Evolutionary conservation across 805 yeast genomes (phyloP).

Genomic region (Zygosaccharomyces gambellarensis): DNA sequence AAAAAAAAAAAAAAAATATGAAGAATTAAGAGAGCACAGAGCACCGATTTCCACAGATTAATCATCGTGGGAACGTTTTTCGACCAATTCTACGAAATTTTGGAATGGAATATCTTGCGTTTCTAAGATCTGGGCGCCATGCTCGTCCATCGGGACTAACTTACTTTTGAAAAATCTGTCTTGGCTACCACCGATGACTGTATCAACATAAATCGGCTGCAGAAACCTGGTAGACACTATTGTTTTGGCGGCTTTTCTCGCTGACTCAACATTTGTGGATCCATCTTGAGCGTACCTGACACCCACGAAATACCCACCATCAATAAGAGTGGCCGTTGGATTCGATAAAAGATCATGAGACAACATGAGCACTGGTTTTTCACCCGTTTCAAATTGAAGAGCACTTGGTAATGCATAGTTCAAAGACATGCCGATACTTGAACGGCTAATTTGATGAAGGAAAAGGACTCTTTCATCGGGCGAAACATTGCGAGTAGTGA

Average conservation of each 20-base stretch:
- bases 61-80: not conserved
- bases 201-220: constrained; percentile 11
- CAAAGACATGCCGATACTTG: constrained; percentile 2
- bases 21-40: not conserved
- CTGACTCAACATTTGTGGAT: not conserved
- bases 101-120: constrained; percentile 16
- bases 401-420: constrained; percentile 1
- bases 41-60: not conserved
- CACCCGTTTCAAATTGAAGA: not conserved
- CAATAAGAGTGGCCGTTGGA: constrained; percentile 11
- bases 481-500: constrained; percentile 16
- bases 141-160: constrained; percentile 10
- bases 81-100: not conserved
- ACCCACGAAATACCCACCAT: constrained; percentile 18
- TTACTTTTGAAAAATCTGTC: constrained; percentile 20
- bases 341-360: constrained; percentile 8
- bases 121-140: constrained; percentile 1
- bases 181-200: constrained; percentile 15
- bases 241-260: constrained; percentile 3
- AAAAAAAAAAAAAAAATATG: not conserved
- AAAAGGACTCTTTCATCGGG: constrained; percentile 21
- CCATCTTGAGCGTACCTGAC: constrained; percentile 11
- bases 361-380: not conserved
- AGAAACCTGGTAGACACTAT: constrained; percentile 5
- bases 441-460: constrained; percentile 9